phyloP scores from a whole-genome alignment of 371 early-diverging fungal genomes.

The Syncephalastrum racemosum region DNA sequence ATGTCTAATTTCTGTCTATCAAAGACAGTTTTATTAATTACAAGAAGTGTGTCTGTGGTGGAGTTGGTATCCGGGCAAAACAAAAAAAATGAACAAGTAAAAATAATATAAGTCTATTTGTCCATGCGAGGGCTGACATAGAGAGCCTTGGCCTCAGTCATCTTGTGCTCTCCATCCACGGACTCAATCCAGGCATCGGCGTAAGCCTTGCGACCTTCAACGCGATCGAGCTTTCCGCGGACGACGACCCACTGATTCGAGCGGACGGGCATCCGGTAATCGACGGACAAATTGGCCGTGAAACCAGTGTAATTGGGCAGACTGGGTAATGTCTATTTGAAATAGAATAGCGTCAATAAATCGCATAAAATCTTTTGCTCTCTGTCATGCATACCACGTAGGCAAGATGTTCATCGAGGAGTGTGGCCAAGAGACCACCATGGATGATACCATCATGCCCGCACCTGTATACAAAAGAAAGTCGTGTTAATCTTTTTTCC shows the following conservation, averaged over 20 bases:
- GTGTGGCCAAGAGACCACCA: constrained; percentile 73
- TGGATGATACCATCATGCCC: constrained; percentile 80
- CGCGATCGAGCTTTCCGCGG: constrained; percentile 55
- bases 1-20: too few species aligned
- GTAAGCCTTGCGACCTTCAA: constrained; percentile 75
- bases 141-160: constrained; percentile 68
- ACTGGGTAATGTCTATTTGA: constrained; percentile 47
- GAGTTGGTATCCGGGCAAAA: too few species aligned
- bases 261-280: constrained; percentile 70
- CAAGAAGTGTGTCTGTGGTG: too few species aligned
- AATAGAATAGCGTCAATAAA: not conserved
- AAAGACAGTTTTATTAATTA: too few species aligned
- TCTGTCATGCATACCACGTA: constrained; percentile 49
- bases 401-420: constrained; percentile 67
- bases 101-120: not conserved
- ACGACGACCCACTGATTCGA: constrained; percentile 70
- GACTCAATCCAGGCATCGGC: constrained; percentile 64
- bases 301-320: constrained; percentile 70
- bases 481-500: not conserved
- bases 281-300: constrained; percentile 74
- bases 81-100: too few species aligned
- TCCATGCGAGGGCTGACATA: constrained; percentile 59
- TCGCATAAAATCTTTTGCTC: not conserved
- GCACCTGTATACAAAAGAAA: constrained; percentile 32
- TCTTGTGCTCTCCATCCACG: constrained; percentile 39